Conservation (phyloP, 345 rosid species). For the Acer negundo region DNA sequence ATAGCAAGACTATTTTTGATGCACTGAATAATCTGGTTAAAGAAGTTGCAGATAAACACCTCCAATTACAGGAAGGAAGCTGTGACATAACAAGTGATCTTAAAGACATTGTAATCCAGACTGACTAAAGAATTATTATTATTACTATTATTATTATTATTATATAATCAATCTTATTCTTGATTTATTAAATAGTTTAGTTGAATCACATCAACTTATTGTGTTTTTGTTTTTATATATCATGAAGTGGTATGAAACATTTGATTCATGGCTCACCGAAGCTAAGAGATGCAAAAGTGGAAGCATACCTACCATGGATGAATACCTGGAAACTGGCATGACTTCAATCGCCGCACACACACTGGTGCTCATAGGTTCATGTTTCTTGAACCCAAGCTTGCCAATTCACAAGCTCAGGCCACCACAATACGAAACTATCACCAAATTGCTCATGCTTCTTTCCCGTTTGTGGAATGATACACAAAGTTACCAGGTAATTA, state of each 20-base stretch:
- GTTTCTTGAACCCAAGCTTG: constrained; percentile 31
- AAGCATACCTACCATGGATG: constrained; percentile 36
- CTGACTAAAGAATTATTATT: too few species aligned
- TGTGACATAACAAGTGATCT: constrained; percentile 39
- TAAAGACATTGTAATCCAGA: constrained; percentile 52
- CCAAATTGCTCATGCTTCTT: constrained; percentile 51
- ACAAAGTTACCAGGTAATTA: constrained; percentile 53
- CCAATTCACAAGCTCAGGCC: constrained; percentile 34
- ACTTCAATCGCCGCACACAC: constrained; percentile 51
- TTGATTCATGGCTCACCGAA: constrained; percentile 62
- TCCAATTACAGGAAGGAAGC: constrained; percentile 27
- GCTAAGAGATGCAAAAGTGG: constrained; percentile 54
- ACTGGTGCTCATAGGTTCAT: constrained; percentile 42
- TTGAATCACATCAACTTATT: background rate
- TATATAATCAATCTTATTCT: too few species aligned
- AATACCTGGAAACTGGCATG: constrained; percentile 51
- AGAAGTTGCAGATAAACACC: constrained; percentile 33
- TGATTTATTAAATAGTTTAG: background rate
- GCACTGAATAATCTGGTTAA: constrained; percentile 51
- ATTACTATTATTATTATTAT: too few species aligned
- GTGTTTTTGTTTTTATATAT: too few species aligned
- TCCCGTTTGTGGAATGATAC: constrained; percentile 60
- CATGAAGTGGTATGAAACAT: constrained; percentile 65
- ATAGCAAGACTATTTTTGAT: constrained; percentile 47
- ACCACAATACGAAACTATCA: constrained; percentile 36